Conservation (phyloP, 2,329 filamentous ascomycete species). For the Diplodia intermedia region DNA sequence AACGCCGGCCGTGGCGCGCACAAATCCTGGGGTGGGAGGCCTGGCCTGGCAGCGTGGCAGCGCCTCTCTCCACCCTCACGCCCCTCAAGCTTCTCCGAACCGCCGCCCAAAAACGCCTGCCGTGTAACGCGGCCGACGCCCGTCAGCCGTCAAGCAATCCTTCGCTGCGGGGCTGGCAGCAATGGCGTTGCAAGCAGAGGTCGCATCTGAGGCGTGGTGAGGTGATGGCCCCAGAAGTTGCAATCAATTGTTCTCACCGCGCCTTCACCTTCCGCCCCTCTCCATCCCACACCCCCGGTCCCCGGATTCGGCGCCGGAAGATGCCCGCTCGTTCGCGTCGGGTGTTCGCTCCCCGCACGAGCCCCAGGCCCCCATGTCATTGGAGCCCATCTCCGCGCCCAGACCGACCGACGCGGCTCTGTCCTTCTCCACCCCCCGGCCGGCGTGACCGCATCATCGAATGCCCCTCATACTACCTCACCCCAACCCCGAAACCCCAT, state of each 20-base stretch:
- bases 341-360: not conserved
- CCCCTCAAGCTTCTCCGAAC: conserved; percentile 1
- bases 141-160: not conserved
- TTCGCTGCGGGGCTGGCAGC: not conserved
- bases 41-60: not conserved
- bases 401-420: not conserved
- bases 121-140: conserved; percentile 1
- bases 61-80: not conserved
- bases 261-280: not conserved
- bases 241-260: conserved; percentile 1
- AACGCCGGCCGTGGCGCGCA: not conserved
- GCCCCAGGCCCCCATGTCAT: not conserved
- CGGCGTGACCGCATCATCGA: conserved; percentile 7
- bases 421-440: not conserved
- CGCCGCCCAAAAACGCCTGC: not conserved
- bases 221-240: conserved; percentile 4
- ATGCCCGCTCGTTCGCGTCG: no score
- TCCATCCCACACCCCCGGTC: not conserved
- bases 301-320: conserved; percentile 14
- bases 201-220: not conserved
- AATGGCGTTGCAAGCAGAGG: not conserved
- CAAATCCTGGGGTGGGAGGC: conserved; percentile 11
- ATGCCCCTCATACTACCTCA: conserved; percentile 20
- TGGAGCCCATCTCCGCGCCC: not conserved
- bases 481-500: not conserved